Evolutionary conservation across 768 basidiomycete genomes (phyloP).

Genomic region (Cantharellus cinnabarinus): DNA sequence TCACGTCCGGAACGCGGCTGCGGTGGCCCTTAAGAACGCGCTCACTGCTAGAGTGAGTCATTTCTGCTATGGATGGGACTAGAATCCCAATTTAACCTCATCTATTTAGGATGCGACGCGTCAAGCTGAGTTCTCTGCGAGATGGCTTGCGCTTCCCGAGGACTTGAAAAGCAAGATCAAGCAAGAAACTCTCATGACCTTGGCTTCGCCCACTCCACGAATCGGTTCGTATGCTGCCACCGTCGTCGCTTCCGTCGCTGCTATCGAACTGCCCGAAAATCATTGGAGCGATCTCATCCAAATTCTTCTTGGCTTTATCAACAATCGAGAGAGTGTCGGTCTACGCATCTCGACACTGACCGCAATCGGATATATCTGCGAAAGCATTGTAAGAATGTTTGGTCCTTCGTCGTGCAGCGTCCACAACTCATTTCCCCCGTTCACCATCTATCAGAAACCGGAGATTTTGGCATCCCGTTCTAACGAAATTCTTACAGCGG

Average conservation of each 20-base stretch:
- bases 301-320: slow-evolving; percentile 69
- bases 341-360: slow-evolving; percentile 76
- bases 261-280: slow-evolving; percentile 71
- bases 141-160: slow-evolving; percentile 63
- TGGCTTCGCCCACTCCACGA: slow-evolving; percentile 48
- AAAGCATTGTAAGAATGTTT: slow-evolving; percentile 57
- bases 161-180: slow-evolving; percentile 67
- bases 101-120: slow-evolving; percentile 42
- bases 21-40: slow-evolving; percentile 90
- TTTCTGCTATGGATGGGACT: neutral
- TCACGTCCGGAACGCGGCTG: slow-evolving; percentile 85
- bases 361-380: slow-evolving; percentile 94
- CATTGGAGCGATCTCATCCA: slow-evolving; percentile 88
- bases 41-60: slow-evolving; percentile 65
- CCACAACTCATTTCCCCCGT: slow-evolving; percentile 4
- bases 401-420: neutral
- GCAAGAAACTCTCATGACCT: slow-evolving; percentile 61
- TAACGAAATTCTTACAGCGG: slow-evolving; percentile 95
- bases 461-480: slow-evolving; percentile 74
- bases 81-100: slow-evolving; percentile 2
- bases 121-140: slow-evolving; percentile 50
- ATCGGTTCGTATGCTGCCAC: slow-evolving; percentile 81
- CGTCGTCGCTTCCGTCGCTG: slow-evolving; percentile 83
- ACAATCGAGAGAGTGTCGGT: slow-evolving; percentile 47
- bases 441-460: slow-evolving; percentile 45